phyloP scores from a whole-genome alignment of 495 filamentous ascomycete genomes.

The Daldinia childiae region DNA sequence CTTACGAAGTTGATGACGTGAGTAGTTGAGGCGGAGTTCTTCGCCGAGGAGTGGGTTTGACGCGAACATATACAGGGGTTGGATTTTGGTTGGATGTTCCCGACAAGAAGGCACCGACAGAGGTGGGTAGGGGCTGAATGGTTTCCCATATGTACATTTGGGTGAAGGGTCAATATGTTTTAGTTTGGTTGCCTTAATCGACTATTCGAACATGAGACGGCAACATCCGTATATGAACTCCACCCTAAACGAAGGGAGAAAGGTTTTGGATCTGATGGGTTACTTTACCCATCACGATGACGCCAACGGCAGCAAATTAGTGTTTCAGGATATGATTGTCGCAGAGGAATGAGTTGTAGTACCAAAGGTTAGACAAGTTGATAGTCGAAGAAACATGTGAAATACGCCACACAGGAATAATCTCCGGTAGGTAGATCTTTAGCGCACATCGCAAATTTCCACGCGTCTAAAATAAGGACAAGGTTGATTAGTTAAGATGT shows the following conservation, averaged over 20 bases:
- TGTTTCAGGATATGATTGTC: not conserved
- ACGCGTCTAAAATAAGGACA: not conserved
- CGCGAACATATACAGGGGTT: not conserved
- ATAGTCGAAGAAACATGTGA: not conserved
- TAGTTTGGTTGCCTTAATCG: constrained; percentile 6
- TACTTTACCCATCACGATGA: not conserved
- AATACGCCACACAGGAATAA: not conserved
- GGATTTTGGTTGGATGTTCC: not conserved
- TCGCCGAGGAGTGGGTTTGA: not conserved
- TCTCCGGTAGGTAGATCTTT: not conserved
- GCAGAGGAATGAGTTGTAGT: not conserved
- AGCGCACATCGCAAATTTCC: no score
- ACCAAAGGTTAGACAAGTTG: not conserved
- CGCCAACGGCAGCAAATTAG: not conserved
- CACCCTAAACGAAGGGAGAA: not conserved
- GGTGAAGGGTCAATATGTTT: not conserved
- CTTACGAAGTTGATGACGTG: not conserved
- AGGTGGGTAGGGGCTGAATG: not conserved
- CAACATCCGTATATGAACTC: not conserved
- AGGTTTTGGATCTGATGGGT: not conserved
- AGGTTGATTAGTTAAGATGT: not conserved
- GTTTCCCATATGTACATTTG: not conserved
- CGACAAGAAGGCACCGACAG: not conserved
- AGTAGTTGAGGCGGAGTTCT: not conserved
- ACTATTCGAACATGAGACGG: not conserved